Conservation (phyloP, 306 rosid species). For the Hippophae tibetana region DNA sequence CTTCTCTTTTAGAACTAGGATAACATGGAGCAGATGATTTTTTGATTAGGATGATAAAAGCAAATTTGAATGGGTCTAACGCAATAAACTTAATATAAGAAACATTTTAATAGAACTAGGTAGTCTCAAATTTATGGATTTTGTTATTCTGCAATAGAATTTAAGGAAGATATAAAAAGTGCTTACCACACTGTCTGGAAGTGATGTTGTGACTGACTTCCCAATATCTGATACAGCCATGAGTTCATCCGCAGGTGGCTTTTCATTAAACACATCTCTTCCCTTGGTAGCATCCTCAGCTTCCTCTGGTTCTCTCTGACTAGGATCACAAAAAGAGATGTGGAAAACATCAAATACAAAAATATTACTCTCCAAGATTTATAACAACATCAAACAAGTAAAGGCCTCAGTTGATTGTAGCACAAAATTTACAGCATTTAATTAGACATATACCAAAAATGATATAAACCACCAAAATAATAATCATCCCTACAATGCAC, state of each 20-base stretch:
- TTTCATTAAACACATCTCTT: constrained; percentile 95
- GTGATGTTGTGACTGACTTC: constrained; percentile 78
- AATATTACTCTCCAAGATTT: constrained; percentile 11
- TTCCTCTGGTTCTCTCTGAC: constrained; percentile 99
- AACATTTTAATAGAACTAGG: not conserved
- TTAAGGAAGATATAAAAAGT: constrained; percentile 6
- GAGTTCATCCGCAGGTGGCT: constrained; percentile 96
- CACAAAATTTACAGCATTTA: not conserved
- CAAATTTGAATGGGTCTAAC: too few relatives aligned
- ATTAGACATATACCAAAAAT: not conserved
- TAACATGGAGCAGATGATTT: too few relatives aligned
- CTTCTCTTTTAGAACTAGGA: too few relatives aligned
- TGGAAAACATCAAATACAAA: constrained; percentile 3
- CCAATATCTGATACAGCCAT: constrained; percentile 95
- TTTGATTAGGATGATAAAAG: too few relatives aligned
- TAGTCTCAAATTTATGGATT: not conserved
- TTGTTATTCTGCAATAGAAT: constrained; percentile 4
- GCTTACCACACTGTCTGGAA: constrained; percentile 96
- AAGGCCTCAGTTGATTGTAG: constrained; percentile 6
- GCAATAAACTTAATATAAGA: not conserved
- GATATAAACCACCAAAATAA: not conserved
- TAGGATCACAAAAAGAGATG: constrained; percentile 24
- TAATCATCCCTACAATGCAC: not conserved
- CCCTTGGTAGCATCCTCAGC: constrained; percentile 99
- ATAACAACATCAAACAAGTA: constrained; percentile 12